These are phyloP conservation scores for Xylariaceae sp. DNA, from an alignment of 2,329 filamentous ascomycete genomes.

Conservation along the genomic window DNA sequence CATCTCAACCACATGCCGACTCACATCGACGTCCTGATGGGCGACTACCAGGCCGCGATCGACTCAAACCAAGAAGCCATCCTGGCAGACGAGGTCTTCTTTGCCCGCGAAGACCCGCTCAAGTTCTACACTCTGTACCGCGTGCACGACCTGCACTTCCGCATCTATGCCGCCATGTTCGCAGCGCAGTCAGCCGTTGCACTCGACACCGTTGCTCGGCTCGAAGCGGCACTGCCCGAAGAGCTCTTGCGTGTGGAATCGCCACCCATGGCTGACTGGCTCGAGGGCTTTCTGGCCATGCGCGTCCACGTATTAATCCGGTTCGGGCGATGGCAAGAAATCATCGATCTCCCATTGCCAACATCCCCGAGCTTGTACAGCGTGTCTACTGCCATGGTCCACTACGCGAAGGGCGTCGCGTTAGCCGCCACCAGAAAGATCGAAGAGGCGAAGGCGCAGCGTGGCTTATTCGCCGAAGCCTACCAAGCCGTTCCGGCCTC, in stretches of 20 bases:
- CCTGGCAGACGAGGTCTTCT: constrained; percentile 60
- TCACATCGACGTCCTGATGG: constrained; percentile 68
- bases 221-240: constrained; percentile 60
- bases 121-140: constrained; percentile 77
- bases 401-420: constrained; percentile 65
- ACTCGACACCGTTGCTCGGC: constrained; percentile 51
- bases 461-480: constrained; percentile 46
- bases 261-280: constrained; percentile 73
- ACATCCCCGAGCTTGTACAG: constrained; percentile 57
- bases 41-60: constrained; percentile 64
- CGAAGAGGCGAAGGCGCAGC: constrained; percentile 48
- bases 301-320: constrained; percentile 64
- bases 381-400: constrained; percentile 60
- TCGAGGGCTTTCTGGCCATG: constrained; percentile 65
- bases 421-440: constrained; percentile 53
- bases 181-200: constrained; percentile 59
- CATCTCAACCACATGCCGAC: constrained; percentile 73
- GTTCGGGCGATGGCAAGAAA: constrained; percentile 66
- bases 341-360: constrained; percentile 53
- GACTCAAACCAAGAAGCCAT: constrained; percentile 62
- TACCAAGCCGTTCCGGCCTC: constrained; percentile 48
- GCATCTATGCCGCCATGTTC: constrained; percentile 74
- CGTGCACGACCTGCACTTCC: constrained; percentile 68
- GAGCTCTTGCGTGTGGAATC: constrained; percentile 57
- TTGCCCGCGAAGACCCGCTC: constrained; percentile 51